Evolutionary conservation across 306 rosid genomes (phyloP).

Genomic region (Dicorynia guianensis): DNA sequence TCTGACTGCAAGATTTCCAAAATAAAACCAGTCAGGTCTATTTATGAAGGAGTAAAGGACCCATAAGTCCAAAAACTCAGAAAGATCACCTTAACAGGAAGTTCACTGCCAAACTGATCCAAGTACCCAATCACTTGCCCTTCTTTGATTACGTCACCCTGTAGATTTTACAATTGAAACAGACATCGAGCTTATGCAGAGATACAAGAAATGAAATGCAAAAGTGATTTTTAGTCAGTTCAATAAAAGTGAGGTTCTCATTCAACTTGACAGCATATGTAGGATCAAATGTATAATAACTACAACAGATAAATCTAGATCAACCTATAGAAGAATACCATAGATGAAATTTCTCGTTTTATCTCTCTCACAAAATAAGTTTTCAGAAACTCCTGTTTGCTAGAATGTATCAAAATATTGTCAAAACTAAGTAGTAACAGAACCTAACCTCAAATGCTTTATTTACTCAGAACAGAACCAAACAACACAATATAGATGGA

Average conservation of each 20-base stretch:
- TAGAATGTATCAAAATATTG: slow-evolving; percentile 16
- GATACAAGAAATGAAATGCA: neutral
- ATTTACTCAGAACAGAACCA: neutral
- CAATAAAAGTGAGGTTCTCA: slow-evolving; percentile 25
- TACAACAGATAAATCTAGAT: slow-evolving; percentile 23
- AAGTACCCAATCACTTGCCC: slow-evolving; percentile 82
- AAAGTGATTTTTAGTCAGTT: slow-evolving; percentile 20
- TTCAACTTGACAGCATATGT: slow-evolving; percentile 1
- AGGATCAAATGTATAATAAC: slow-evolving; percentile 12
- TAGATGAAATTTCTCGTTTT: slow-evolving; percentile 7
- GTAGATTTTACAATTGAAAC: slow-evolving; percentile 43
- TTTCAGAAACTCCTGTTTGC: slow-evolving; percentile 4
- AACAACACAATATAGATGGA: slow-evolving; percentile 1
- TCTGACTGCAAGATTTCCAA: slow-evolving; percentile 65
- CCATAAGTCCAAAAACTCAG: neutral
- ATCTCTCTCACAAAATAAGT: slow-evolving; percentile 13
- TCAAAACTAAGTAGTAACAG: neutral
- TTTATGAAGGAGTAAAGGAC: slow-evolving; percentile 13
- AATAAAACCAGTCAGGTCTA: slow-evolving; percentile 16
- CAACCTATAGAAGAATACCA: slow-evolving; percentile 18
- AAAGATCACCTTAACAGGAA: slow-evolving; percentile 74
- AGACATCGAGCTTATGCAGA: slow-evolving; percentile 21
- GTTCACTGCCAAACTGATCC: slow-evolving; percentile 80
- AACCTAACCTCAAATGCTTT: neutral
- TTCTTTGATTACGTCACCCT: slow-evolving; percentile 73